Percentiles rank a stretch among this genome's conserved stretches.
Conservation (phyloP, 1,139 yeast species). For the Suzukiozyma palmioleophila region DNA sequence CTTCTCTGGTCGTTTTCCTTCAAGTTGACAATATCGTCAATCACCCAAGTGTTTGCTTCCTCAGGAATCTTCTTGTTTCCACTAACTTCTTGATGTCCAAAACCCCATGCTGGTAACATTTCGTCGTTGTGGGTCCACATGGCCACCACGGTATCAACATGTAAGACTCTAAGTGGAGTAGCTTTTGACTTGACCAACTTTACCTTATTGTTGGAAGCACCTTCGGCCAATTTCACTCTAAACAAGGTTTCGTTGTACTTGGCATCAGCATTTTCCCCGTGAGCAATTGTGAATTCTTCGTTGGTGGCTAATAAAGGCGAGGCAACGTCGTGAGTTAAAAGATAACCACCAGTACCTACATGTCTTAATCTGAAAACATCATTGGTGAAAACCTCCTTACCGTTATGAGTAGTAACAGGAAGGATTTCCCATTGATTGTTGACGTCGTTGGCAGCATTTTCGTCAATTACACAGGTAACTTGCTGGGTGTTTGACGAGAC, state of each 20-base stretch:
- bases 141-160: constrained; percentile 83
- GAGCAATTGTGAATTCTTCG: constrained; percentile 81
- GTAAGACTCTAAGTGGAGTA: constrained; percentile 64
- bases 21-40: constrained; percentile 69
- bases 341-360: constrained; percentile 69
- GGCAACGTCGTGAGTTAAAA: constrained; percentile 94
- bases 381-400: constrained; percentile 39
- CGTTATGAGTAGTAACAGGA: constrained; percentile 47
- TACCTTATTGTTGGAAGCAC: constrained; percentile 38
- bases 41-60: constrained; percentile 64
- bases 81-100: constrained; percentile 85
- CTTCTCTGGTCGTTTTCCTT: constrained; percentile 53
- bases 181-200: constrained; percentile 65
- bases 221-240: constrained; percentile 52
- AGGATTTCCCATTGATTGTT: constrained; percentile 87
- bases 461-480: constrained; percentile 63
- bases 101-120: constrained; percentile 91
- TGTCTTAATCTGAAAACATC: constrained; percentile 80
- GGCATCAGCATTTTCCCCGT: constrained; percentile 48
- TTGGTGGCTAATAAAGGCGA: constrained; percentile 90
- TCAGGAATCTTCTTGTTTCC: constrained; percentile 83
- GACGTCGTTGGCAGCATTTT: constrained; percentile 48
- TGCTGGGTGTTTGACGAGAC: constrained; percentile 94
- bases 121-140: constrained; percentile 92
- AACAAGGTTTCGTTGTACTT: constrained; percentile 71